These are phyloP conservation scores for Pyricularia sp. DNA, from an alignment of 2,329 filamentous ascomycete species.

Conservation along the genomic window DNA sequence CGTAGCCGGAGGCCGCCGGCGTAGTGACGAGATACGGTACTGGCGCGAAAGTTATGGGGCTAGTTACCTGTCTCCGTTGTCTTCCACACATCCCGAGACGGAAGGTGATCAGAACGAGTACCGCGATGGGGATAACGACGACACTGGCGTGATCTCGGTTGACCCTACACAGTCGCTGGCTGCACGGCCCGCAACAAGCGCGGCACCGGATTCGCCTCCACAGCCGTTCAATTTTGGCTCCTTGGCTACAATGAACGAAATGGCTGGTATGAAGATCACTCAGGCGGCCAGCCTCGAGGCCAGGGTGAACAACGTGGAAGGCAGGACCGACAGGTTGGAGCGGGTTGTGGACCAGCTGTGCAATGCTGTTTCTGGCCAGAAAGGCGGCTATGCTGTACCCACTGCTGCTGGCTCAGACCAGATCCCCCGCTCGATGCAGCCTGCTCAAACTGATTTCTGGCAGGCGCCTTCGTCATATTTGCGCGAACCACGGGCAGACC, in stretches of 20 bases:
- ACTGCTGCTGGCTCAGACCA: slow-evolving; percentile 11
- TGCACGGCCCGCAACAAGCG: slow-evolving; percentile 3
- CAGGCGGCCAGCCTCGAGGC: slow-evolving; percentile 44
- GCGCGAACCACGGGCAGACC: slow-evolving; percentile 11
- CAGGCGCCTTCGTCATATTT: neutral
- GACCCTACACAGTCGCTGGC: neutral
- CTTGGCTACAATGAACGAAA: slow-evolving; percentile 28
- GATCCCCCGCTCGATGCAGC: slow-evolving; percentile 13
- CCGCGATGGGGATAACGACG: slow-evolving; percentile 16
- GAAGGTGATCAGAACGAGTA: slow-evolving; percentile 17
- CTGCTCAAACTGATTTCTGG: neutral
- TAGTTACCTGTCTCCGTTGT: slow-evolving; percentile 38
- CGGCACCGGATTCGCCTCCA: slow-evolving; percentile 26
- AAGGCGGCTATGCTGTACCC: slow-evolving; percentile 2
- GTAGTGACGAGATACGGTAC: slow-evolving; percentile 55
- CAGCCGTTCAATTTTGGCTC: slow-evolving; percentile 48
- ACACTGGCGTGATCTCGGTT: slow-evolving; percentile 13
- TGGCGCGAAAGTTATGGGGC: slow-evolving; percentile 52
- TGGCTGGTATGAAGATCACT: slow-evolving; percentile 48
- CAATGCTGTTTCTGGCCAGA: slow-evolving; percentile 32
- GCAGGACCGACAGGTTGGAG: slow-evolving; percentile 42
- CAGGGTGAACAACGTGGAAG: slow-evolving; percentile 41
- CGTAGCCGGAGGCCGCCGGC: slow-evolving; percentile 27
- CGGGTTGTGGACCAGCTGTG: slow-evolving; percentile 40
- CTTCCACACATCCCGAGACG: slow-evolving; percentile 22